Percentiles rank a stretch among this genome's conserved stretches.
phyloP scores from a whole-genome alignment of 345 rosid genomes.

The Hypericum perforatum region DNA sequence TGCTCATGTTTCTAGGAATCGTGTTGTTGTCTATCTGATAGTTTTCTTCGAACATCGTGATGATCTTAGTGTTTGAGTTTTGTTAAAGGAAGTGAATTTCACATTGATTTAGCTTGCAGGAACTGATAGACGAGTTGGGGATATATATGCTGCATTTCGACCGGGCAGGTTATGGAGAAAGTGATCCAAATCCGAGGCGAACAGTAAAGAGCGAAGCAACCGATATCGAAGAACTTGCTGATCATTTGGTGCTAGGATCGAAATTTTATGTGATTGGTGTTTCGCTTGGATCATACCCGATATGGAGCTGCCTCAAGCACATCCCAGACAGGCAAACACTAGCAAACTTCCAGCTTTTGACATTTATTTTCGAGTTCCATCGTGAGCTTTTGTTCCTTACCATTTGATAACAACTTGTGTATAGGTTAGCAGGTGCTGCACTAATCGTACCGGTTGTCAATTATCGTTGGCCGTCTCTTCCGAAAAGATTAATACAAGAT shows the following conservation, averaged over 20 bases:
- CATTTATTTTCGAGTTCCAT: slow-evolving; percentile 1
- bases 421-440: slow-evolving; percentile 79
- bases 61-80: background rate
- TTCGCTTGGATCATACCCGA: slow-evolving; percentile 87
- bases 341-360: background rate
- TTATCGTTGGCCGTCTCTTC: slow-evolving; percentile 74
- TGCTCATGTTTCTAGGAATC: no score
- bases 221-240: slow-evolving; percentile 75
- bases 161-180: slow-evolving; percentile 88
- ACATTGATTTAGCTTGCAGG: slow-evolving; percentile 52
- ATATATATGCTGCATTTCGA: slow-evolving; percentile 59
- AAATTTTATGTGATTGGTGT: slow-evolving; percentile 71
- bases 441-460: slow-evolving; percentile 65
- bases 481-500: slow-evolving; percentile 34
- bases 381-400: slow-evolving; percentile 8
- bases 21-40: no score
- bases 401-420: slow-evolving; percentile 11
- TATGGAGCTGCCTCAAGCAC: slow-evolving; percentile 78
- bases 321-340: slow-evolving; percentile 73
- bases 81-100: slow-evolving; percentile 9
- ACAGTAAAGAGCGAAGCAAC: slow-evolving; percentile 71
- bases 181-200: slow-evolving; percentile 60
- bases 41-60: no score
- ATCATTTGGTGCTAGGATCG: slow-evolving; percentile 48
- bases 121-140: slow-evolving; percentile 50